Percentiles rank a stretch among this genome's conserved stretches.
These are phyloP conservation scores for Phytopythium boreale DNA, from an alignment of 352 stramenopile genomes.

Conservation along the genomic window DNA sequence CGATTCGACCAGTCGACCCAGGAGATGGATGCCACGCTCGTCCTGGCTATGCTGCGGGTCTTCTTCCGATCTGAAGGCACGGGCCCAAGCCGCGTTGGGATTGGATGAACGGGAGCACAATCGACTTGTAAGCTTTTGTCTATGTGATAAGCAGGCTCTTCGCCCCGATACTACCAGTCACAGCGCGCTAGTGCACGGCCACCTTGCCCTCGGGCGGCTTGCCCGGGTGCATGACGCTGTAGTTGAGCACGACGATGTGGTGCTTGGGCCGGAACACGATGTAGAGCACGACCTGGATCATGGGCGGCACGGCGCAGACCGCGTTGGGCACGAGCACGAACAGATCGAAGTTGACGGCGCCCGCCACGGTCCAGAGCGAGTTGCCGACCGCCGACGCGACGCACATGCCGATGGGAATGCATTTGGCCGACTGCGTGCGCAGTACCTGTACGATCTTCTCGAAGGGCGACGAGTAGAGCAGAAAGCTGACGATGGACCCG, in stretches of 20 bases:
- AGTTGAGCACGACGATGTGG: neutral
- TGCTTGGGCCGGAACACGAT: constrained; percentile 7
- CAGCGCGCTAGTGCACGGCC: neutral
- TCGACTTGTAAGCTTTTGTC: neutral
- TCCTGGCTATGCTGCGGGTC: neutral
- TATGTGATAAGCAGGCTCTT: neutral
- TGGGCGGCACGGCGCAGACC: constrained; percentile 10
- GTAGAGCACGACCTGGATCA: constrained; percentile 14
- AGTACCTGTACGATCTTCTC: constrained; percentile 36
- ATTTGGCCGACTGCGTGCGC: constrained; percentile 21
- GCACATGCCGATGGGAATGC: constrained; percentile 32
- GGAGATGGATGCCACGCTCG: too few relatives aligned
- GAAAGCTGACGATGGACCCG: constrained; percentile 20
- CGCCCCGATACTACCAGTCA: too few relatives aligned
- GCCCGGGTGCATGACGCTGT: neutral
- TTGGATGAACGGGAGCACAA: neutral
- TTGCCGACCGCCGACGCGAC: constrained; percentile 23
- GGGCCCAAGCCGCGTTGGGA: neutral
- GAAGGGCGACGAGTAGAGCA: constrained; percentile 35
- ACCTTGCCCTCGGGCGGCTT: neutral
- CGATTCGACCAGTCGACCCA: neutral
- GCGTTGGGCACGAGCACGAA: constrained; percentile 12
- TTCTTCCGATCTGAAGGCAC: neutral
- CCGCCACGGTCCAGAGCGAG: constrained; percentile 28
- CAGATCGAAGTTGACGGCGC: constrained; percentile 16